Percentiles rank a stretch among this genome's conserved stretches.
These are phyloP conservation scores for Fonsecaea multimorphosa DNA, from an alignment of 2,329 filamentous ascomycete species.

Conservation along the genomic window DNA sequence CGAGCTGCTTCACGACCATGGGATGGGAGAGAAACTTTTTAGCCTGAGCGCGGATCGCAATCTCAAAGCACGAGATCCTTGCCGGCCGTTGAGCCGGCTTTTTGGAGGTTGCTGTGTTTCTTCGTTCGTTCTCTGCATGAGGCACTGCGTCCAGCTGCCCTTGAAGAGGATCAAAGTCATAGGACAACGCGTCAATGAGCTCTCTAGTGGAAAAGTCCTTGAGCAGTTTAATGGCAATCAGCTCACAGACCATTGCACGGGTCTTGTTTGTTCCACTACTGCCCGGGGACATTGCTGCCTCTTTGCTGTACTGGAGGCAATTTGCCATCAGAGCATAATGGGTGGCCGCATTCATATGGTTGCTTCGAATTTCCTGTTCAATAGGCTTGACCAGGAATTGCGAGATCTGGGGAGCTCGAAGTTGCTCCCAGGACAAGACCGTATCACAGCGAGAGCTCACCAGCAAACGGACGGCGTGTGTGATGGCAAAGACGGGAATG, in stretches of 20 bases:
- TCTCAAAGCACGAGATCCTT: constrained; percentile 86
- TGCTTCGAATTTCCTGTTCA: constrained; percentile 81
- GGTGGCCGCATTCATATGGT: constrained; percentile 84
- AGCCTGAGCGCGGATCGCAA: constrained; percentile 89
- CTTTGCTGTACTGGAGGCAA: constrained; percentile 89
- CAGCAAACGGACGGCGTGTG: constrained; percentile 85
- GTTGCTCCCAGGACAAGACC: constrained; percentile 89
- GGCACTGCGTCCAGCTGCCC: constrained; percentile 66
- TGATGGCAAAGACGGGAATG: constrained; percentile 86
- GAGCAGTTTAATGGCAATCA: constrained; percentile 85
- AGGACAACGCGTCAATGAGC: constrained; percentile 90
- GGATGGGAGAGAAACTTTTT: constrained; percentile 93
- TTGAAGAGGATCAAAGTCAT: constrained; percentile 92
- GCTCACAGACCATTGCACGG: constrained; percentile 84
- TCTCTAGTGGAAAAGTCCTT: constrained; percentile 89
- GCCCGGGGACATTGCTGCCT: constrained; percentile 78
- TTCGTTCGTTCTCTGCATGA: constrained; percentile 22
- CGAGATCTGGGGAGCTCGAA: constrained; percentile 93
- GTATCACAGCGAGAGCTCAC: constrained; percentile 88
- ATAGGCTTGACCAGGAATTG: constrained; percentile 96
- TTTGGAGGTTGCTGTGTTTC: constrained; percentile 41
- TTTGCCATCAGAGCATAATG: constrained; percentile 92
- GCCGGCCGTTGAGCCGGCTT: constrained; percentile 63
- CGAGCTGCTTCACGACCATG: constrained; percentile 89
- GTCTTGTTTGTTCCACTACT: constrained; percentile 85